Conservation (phyloP, 805 yeast genomes). For the Lipomyces lipofer region DNA sequence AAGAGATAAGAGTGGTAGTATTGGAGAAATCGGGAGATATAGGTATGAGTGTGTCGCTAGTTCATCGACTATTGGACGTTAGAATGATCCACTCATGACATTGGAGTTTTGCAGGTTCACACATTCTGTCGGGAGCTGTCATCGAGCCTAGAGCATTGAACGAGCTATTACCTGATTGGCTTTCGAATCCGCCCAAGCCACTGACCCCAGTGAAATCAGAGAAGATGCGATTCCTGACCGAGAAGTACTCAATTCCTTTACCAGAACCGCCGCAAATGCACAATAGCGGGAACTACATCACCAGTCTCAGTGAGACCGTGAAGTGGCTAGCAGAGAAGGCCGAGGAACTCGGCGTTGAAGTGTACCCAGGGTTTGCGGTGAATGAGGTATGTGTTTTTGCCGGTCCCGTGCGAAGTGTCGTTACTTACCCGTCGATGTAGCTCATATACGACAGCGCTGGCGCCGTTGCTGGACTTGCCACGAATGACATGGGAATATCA, state of each 20-base stretch:
- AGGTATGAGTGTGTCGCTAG: slow-evolving; percentile 47
- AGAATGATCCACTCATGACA: not conserved
- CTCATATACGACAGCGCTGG: slow-evolving; percentile 56
- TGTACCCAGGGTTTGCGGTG: slow-evolving; percentile 88
- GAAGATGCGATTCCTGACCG: slow-evolving; percentile 68
- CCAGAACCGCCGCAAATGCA: slow-evolving; percentile 94
- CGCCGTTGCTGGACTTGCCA: slow-evolving; percentile 83
- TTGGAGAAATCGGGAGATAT: slow-evolving; percentile 90
- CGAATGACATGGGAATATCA: slow-evolving; percentile 86
- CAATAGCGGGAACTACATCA: slow-evolving; percentile 83
- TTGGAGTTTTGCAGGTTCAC: slow-evolving; percentile 46
- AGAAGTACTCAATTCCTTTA: slow-evolving; percentile 60
- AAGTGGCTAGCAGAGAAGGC: slow-evolving; percentile 84
- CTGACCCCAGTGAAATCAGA: slow-evolving; percentile 76
- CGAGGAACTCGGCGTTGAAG: slow-evolving; percentile 89
- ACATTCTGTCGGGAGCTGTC: slow-evolving; percentile 90
- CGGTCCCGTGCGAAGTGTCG: not conserved
- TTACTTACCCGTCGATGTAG: slow-evolving; percentile 47
- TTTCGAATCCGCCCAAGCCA: slow-evolving; percentile 42
- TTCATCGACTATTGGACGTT: not conserved
- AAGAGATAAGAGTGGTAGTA: slow-evolving; percentile 79
- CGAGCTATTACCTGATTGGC: slow-evolving; percentile 74
- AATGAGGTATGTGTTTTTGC: slow-evolving; percentile 20
- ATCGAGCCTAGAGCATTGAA: slow-evolving; percentile 84
- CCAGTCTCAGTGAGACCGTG: slow-evolving; percentile 76